These are phyloP conservation scores for Cutaneotrichosporon mucoides DNA, from an alignment of 1,284 basidiomycete genomes.

Conservation along the genomic window DNA sequence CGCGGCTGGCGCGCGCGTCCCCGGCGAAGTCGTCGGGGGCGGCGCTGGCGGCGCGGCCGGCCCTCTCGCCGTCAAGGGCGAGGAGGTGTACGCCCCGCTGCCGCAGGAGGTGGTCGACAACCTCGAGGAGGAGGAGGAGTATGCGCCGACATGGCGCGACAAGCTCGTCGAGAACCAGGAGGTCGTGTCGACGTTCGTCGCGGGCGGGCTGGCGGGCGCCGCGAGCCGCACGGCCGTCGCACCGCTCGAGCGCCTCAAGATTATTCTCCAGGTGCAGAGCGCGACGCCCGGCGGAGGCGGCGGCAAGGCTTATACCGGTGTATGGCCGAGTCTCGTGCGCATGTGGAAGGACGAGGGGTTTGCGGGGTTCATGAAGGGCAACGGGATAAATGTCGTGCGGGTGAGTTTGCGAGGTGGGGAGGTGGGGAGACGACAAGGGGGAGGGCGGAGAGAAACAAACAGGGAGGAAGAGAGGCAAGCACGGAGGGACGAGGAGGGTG, in stretches of 20 bases:
- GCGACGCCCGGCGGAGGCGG: slow-evolving; percentile 26
- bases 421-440: too few relatives aligned
- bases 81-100: not conserved
- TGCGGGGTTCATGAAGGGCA: slow-evolving; percentile 78
- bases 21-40: too few relatives aligned
- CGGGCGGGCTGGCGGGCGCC: slow-evolving; percentile 48
- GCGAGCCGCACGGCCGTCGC: slow-evolving; percentile 84
- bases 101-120: not conserved
- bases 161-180: slow-evolving; percentile 30
- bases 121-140: not conserved
- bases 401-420: slow-evolving; percentile 26
- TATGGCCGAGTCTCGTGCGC: slow-evolving; percentile 69
- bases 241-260: slow-evolving; percentile 89
- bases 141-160: slow-evolving; percentile 3
- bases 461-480: too few relatives aligned
- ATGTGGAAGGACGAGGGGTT: slow-evolving; percentile 95
- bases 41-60: too few relatives aligned
- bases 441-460: too few relatives aligned
- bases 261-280: slow-evolving; percentile 85
- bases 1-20: too few relatives aligned
- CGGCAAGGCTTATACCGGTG: slow-evolving; percentile 70
- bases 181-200: slow-evolving; percentile 46
- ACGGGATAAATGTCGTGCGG: slow-evolving; percentile 85
- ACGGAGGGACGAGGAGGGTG: too few relatives aligned
- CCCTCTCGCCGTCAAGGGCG: not conserved